These are phyloP conservation scores for Lactarius indigo DNA, from an alignment of 768 basidiomycete species.

Conservation along the genomic window DNA sequence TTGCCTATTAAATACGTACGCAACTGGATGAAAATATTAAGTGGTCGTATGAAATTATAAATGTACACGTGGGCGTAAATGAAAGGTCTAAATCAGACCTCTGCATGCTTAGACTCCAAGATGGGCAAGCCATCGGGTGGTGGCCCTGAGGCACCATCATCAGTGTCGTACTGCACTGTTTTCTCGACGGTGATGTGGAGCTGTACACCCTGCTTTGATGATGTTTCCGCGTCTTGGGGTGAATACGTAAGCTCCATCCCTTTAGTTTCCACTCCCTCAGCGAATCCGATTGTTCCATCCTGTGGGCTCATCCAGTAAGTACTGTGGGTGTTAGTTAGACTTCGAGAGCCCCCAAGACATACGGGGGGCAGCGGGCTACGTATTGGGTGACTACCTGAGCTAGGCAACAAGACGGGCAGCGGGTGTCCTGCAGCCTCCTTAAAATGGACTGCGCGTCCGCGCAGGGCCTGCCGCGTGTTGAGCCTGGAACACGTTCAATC, in stretches of 20 bases:
- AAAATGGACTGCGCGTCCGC: conserved; percentile 10
- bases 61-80: neutral
- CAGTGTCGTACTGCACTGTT: conserved; percentile 21
- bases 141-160: conserved; percentile 1
- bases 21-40: neutral
- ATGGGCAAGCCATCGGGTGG: neutral
- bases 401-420: conserved; percentile 19
- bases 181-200: conserved; percentile 24
- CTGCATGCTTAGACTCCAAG: neutral
- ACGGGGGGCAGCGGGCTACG: neutral
- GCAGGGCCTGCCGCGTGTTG: conserved; percentile 20
- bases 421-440: conserved; percentile 7
- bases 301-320: neutral
- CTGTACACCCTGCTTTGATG: neutral
- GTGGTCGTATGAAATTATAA: neutral
- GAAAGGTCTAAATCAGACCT: neutral
- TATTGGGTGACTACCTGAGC: conserved; percentile 6
- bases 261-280: neutral
- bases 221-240: neutral
- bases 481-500: conserved; percentile 10
- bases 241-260: neutral
- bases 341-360: neutral
- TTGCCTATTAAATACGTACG: neutral
- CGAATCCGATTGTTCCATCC: neutral
- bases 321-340: no score